phyloP scores from a whole-genome alignment of 2,329 filamentous ascomycete species.

The Neonectria coccinea region DNA sequence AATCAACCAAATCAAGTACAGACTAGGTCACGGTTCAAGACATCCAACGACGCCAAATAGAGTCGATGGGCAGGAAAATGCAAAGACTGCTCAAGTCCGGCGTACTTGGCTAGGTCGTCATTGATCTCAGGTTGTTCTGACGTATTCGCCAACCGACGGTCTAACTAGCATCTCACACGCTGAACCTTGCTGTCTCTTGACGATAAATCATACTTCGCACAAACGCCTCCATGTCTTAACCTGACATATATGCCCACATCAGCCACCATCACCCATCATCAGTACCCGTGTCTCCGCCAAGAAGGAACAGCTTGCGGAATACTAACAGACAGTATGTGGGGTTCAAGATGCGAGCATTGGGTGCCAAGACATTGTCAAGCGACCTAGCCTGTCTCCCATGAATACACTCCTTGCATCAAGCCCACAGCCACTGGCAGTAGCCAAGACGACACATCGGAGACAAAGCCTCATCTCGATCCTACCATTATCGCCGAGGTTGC shows the following conservation, averaged over 20 bases:
- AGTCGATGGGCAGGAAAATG: neutral
- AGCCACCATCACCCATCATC: too few relatives aligned
- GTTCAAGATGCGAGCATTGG: conserved; percentile 13
- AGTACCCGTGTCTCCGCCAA: conserved; percentile 9
- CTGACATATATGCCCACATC: conserved; percentile 5
- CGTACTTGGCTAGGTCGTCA: conserved; percentile 13
- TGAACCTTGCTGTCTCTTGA: neutral
- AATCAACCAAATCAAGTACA: neutral
- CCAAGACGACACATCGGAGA: conserved; percentile 2
- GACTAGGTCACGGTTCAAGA: neutral
- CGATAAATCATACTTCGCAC: conserved; percentile 5
- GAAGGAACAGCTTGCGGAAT: neutral
- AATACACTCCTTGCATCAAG: conserved; percentile 8
- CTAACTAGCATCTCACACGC: neutral
- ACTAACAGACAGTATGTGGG: neutral
- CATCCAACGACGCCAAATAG: conserved; percentile 1
- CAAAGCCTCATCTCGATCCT: neutral
- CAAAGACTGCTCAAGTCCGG: neutral
- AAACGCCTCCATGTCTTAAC: conserved; percentile 25
- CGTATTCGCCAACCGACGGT: conserved; percentile 9
- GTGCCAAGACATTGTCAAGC: conserved; percentile 7
- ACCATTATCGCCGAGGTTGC: neutral
- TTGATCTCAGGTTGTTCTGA: conserved; percentile 23
- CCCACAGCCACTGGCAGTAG: conserved; percentile 1
- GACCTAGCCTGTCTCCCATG: conserved; percentile 7